Conservation (phyloP, 2,329 filamentous ascomycete genomes). For the Arthrobotrys sphaeroides region DNA sequence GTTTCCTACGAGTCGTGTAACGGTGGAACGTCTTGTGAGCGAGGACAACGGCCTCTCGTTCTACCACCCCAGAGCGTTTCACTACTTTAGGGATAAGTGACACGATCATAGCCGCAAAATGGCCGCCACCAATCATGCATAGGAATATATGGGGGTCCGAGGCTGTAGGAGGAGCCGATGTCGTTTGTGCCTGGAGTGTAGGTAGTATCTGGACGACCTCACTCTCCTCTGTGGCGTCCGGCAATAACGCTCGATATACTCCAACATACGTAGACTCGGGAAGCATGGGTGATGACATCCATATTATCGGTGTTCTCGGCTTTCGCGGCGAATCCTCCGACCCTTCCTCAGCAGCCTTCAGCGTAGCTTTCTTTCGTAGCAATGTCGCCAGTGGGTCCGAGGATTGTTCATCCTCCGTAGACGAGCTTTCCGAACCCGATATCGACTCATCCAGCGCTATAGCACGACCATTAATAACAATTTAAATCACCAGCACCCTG, state of each 20-base stretch:
- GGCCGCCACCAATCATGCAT: slow-evolving; percentile 97
- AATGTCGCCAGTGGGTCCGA: slow-evolving; percentile 58
- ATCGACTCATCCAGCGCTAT: slow-evolving; percentile 84
- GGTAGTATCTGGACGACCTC: slow-evolving; percentile 74
- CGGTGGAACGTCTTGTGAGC: slow-evolving; percentile 98
- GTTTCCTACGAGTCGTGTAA: slow-evolving; percentile 94
- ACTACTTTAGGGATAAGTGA: slow-evolving; percentile 81
- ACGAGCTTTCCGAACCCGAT: slow-evolving; percentile 80
- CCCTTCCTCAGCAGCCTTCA: slow-evolving; percentile 68
- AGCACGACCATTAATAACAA: slow-evolving; percentile 46
- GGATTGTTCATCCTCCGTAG: slow-evolving; percentile 72
- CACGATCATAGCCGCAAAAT: slow-evolving; percentile 96
- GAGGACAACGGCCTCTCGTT: slow-evolving; percentile 84
- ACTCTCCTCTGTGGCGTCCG: slow-evolving; percentile 73
- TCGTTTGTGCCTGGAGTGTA: slow-evolving; percentile 59
- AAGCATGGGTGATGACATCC: slow-evolving; percentile 81
- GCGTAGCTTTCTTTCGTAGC: slow-evolving; percentile 71
- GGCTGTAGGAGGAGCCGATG: slow-evolving; percentile 78
- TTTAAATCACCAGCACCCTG: background rate
- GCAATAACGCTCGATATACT: slow-evolving; percentile 83
- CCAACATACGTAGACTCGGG: slow-evolving; percentile 83
- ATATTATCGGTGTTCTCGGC: slow-evolving; percentile 79
- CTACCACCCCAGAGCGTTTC: slow-evolving; percentile 75
- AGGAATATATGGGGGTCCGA: slow-evolving; percentile 83
- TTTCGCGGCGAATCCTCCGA: slow-evolving; percentile 63